phyloP scores from a whole-genome alignment of 2,329 filamentous ascomycete species.

The Scedosporium boydii region DNA sequence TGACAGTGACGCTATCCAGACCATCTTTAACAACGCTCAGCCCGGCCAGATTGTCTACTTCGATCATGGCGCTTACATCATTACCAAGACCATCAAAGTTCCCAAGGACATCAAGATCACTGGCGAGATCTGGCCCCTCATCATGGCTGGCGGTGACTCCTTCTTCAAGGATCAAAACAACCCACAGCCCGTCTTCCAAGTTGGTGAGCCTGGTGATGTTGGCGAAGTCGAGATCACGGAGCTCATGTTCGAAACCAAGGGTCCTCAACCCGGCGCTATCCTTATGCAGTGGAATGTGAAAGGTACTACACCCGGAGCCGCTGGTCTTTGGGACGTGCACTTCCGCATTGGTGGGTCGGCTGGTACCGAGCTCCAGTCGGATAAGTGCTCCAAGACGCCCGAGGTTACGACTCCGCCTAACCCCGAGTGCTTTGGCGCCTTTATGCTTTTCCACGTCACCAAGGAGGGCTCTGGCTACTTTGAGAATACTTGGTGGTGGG shows the following conservation, averaged over 20 bases:
- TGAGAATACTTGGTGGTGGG: slow-evolving; percentile 88
- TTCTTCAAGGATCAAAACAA: slow-evolving; percentile 66
- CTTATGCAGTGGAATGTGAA: slow-evolving; percentile 87
- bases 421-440: slow-evolving; percentile 62
- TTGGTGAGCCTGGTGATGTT: slow-evolving; percentile 67
- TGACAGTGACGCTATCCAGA: slow-evolving; percentile 78
- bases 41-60: slow-evolving; percentile 62
- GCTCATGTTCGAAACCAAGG: slow-evolving; percentile 74
- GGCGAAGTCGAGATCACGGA: slow-evolving; percentile 84
- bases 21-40: slow-evolving; percentile 58
- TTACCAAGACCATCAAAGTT: slow-evolving; percentile 60
- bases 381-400: slow-evolving; percentile 71
- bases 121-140: slow-evolving; percentile 83
- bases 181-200: slow-evolving; percentile 75
- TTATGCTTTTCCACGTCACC: slow-evolving; percentile 59
- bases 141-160: slow-evolving; percentile 67
- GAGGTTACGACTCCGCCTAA: slow-evolving; percentile 50
- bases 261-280: slow-evolving; percentile 77
- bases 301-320: slow-evolving; percentile 54
- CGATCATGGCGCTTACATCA: slow-evolving; percentile 63
- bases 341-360: slow-evolving; percentile 82
- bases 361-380: slow-evolving; percentile 72
- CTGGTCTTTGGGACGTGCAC: slow-evolving; percentile 89
- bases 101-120: slow-evolving; percentile 78
- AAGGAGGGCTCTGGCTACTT: slow-evolving; percentile 60